A percentile compares a stretch with the other conserved stretches of the same genome.
Conservation (phyloP, 169 alveolate genomes). For the Cryptosporidium parvum region DNA sequence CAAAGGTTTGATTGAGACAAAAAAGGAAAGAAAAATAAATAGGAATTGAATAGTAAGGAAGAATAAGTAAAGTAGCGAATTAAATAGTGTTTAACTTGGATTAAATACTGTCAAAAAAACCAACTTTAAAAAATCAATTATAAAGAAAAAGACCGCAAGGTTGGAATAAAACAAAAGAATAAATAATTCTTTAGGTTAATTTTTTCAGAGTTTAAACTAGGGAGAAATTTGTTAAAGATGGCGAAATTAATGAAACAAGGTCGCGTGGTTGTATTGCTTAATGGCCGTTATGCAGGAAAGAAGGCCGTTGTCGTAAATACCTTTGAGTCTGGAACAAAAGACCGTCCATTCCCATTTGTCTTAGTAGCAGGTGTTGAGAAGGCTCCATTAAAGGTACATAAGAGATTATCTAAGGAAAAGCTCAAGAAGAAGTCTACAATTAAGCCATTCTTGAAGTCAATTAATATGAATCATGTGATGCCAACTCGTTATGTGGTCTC, state of each 20-base stretch:
- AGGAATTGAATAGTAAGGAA: not conserved
- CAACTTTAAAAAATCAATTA: not conserved
- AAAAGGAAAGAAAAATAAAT: not conserved
- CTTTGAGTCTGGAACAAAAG: constrained; percentile 94
- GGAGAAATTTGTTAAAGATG: constrained; percentile 77
- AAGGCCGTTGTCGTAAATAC: constrained; percentile 96
- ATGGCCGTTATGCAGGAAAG: constrained; percentile 99
- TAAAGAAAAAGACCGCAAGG: constrained; percentile 1
- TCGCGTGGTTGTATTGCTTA: constrained; percentile 95
- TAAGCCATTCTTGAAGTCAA: constrained; percentile 95
- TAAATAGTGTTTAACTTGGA: not conserved
- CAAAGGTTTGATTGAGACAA: constrained; percentile 17
- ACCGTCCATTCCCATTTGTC: constrained; percentile 94
- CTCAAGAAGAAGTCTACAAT: constrained; percentile 92
- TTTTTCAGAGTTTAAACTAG: not conserved
- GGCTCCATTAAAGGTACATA: constrained; percentile 94
- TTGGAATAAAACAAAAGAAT: not conserved
- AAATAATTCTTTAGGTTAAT: constrained; percentile 17
- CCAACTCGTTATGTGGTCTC: constrained; percentile 94
- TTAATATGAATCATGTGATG: constrained; percentile 97
- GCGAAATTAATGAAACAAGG: constrained; percentile 93
- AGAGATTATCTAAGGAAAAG: constrained; percentile 93
- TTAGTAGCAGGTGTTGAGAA: constrained; percentile 97
- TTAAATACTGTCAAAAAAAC: not conserved
- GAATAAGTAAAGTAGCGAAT: not conserved